Conservation (phyloP, 2,329 filamentous ascomycete genomes). For the Pestalotiopsis sp. region DNA sequence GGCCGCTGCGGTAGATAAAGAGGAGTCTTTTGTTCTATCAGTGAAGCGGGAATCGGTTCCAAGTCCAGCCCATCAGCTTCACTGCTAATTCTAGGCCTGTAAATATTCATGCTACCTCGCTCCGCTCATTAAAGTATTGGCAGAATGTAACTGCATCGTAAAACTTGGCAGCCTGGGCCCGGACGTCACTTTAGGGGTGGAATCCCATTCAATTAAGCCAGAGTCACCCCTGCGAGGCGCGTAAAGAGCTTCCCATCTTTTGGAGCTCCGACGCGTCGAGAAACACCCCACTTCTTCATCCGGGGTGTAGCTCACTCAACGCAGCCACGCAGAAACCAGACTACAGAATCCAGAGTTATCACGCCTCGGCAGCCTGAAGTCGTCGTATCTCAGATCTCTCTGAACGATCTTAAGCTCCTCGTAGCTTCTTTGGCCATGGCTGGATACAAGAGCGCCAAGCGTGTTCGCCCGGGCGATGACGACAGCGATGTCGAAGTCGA, state of each 20-base stretch:
- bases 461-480: conserved; percentile 28
- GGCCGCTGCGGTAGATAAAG: background rate
- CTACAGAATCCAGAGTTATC: no score
- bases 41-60: background rate
- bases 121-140: background rate
- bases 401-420: background rate
- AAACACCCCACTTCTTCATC: background rate
- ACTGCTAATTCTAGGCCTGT: background rate
- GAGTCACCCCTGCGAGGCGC: background rate
- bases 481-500: conserved; percentile 33
- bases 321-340: background rate
- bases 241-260: background rate
- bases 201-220: conserved; percentile 2
- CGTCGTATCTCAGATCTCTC: no score
- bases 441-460: conserved; percentile 28
- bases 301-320: background rate
- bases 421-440: conserved; percentile 24
- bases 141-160: background rate
- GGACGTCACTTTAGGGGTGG: background rate
- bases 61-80: background rate
- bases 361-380: no score
- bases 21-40: background rate
- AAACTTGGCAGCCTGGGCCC: background rate
- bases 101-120: background rate
- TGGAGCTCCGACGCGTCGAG: conserved; percentile 9